Base-by-base conservation (phyloP, 257 asterid genomes). In the Cinchona pubescens region DNA sequence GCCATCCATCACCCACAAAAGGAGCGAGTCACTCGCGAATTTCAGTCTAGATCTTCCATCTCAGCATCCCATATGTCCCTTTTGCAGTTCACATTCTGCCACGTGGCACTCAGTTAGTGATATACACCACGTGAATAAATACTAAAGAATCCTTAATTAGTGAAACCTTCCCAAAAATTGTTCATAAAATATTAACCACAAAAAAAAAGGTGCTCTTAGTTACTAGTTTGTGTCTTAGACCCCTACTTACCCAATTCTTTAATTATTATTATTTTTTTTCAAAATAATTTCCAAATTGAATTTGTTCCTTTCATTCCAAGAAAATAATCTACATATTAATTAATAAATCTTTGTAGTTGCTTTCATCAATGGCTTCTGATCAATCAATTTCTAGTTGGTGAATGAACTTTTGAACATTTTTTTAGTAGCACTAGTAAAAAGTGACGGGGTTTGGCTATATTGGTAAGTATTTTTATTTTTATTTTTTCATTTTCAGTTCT, bases 21-120 rank as follows among this genome's bases (percentile, higher is more conserved):
- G 55, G 89, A 84, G 73, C 90, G 89, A 85, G 90, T 86, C 88
- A 68, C 61, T 34, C 48, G 91, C 82, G 51, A 55, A 11, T 74
- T 74, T 35, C 62, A 14, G 13, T 55, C 65, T 67, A 35, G 51
- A 61, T 68, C 67, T 59, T 72, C 82, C 85, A 84, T 29, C 32
- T 82, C 85, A 84, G 74, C 86, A 80, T 29, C 55, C n/a, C n/a
- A n/a, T n/a, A 38, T 55, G 71, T 79, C 79, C 61, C 1, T 63
- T 55, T 12, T 68, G 37, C 32, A 73, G 76, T 76, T 32, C 70
- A 48, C 35, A 34, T 13, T 46, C 3, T 0, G 63, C 87, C 86
- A 82, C 83, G 83, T 85, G 84, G 60, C 79, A 12, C 1, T 59
- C 59, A 45, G 59, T 73, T 78, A 42, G 73, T 9, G 49, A 76